phyloP scores from a whole-genome alignment of 2,329 filamentous ascomycete species.

The Karstenula rhodostoma region DNA sequence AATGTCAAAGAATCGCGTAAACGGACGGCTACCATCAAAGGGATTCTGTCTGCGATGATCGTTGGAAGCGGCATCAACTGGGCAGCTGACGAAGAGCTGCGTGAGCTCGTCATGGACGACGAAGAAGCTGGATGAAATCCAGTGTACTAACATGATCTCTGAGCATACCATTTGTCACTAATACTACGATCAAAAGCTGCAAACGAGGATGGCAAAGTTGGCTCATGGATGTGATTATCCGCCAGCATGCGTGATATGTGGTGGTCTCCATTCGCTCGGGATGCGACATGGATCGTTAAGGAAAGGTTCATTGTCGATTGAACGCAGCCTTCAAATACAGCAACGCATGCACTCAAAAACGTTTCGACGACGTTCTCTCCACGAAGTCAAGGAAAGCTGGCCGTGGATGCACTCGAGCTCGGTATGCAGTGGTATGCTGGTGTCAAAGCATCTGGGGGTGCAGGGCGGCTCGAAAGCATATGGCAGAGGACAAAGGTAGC shows the following conservation, averaged over 20 bases:
- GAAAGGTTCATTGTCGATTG: too few species aligned
- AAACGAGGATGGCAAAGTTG: background rate
- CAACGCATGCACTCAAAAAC: too few species aligned
- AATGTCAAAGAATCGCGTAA: slow-evolving; percentile 70
- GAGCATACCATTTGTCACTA: background rate
- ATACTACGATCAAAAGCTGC: background rate
- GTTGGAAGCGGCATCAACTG: slow-evolving; percentile 85
- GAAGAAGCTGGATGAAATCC: slow-evolving; percentile 48
- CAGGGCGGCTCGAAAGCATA: too few species aligned
- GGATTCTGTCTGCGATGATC: slow-evolving; percentile 78
- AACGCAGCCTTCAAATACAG: too few species aligned
- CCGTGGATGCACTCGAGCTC: too few species aligned
- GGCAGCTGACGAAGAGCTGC: slow-evolving; percentile 72
- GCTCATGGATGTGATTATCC: background rate
- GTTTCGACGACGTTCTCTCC: too few species aligned
- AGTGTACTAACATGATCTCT: background rate
- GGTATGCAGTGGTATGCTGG: too few species aligned
- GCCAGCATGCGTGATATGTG: background rate
- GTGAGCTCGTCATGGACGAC: slow-evolving; percentile 76
- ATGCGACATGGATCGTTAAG: background rate
- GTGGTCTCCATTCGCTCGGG: background rate
- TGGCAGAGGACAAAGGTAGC: too few species aligned
- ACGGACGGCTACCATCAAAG: slow-evolving; percentile 79
- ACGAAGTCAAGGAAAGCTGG: too few species aligned
- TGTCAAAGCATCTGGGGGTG: too few species aligned